Conservation (phyloP, 1,284 basidiomycete species). For the Amylostereum areolatum region DNA sequence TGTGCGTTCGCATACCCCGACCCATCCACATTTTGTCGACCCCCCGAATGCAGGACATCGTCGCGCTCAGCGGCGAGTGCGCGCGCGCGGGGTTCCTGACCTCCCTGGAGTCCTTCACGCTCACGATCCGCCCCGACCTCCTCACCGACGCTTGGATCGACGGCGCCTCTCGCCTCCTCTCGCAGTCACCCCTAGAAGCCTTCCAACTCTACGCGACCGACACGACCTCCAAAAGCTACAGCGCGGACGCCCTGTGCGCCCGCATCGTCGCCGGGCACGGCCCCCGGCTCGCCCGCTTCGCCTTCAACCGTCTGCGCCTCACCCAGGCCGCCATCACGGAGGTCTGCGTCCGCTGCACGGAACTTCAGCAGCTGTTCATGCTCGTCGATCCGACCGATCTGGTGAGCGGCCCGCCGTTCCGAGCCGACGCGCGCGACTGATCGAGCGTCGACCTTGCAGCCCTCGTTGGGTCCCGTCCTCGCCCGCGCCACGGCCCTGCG, state of each 20-base stretch:
- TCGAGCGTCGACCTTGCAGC: constrained; percentile 24
- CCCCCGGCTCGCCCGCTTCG: constrained; percentile 45
- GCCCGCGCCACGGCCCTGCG: constrained; percentile 33
- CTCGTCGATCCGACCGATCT: constrained; percentile 41
- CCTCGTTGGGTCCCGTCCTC: constrained; percentile 22
- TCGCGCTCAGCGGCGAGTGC: constrained; percentile 36
- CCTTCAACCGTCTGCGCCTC: constrained; percentile 57
- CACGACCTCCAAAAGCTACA: constrained; percentile 28
- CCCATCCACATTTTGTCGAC: neutral
- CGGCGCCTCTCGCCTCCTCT: constrained; percentile 39
- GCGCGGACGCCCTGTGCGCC: constrained; percentile 44
- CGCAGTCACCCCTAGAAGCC: constrained; percentile 39
- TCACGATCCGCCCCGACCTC: constrained; percentile 40
- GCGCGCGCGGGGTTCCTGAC: constrained; percentile 28
- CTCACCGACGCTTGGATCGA: constrained; percentile 34
- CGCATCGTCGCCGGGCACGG: constrained; percentile 45
- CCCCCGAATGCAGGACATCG: constrained; percentile 39
- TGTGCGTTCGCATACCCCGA: constrained; percentile 30
- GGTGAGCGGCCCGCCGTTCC: constrained; percentile 28
- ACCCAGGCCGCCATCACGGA: constrained; percentile 40
- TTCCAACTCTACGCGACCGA: constrained; percentile 60
- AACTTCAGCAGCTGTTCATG: constrained; percentile 57
- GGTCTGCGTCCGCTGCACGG: constrained; percentile 46
- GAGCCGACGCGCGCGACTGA: neutral
- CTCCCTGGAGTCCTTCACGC: constrained; percentile 48